phyloP scores from a whole-genome alignment of 371 early-diverging fungal species.

The Mucor sp. region DNA sequence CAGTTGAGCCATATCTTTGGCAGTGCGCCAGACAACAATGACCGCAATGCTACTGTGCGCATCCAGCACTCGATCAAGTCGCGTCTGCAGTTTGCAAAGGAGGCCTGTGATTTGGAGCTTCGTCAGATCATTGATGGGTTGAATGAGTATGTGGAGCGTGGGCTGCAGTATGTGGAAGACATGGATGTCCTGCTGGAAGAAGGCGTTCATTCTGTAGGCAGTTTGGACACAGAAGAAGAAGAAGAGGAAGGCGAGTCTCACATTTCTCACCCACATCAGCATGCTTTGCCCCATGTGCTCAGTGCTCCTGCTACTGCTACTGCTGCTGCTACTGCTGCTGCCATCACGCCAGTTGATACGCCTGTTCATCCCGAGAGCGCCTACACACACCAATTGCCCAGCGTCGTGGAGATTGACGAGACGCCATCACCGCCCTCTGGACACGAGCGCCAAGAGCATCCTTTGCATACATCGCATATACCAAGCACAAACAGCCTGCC shows the following conservation, averaged over 20 bases:
- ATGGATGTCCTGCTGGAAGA: constrained; percentile 34
- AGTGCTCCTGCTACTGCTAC: too few relatives aligned
- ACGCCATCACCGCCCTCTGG: background rate
- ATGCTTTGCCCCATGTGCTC: background rate
- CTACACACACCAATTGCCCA: constrained; percentile 7
- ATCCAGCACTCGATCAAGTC: constrained; percentile 44
- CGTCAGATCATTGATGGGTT: constrained; percentile 70
- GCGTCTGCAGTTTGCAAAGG: constrained; percentile 44
- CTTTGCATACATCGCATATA: background rate
- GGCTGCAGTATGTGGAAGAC: constrained; percentile 63
- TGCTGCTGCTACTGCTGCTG: too few relatives aligned
- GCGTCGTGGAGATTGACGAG: constrained; percentile 21
- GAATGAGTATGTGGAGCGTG: constrained; percentile 71
- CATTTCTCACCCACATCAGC: background rate
- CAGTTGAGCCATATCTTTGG: constrained; percentile 27
- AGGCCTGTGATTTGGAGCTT: constrained; percentile 49
- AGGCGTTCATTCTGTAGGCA: constrained; percentile 18
- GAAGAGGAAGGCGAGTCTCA: background rate
- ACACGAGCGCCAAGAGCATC: background rate
- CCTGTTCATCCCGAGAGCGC: background rate
- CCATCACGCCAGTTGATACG: background rate
- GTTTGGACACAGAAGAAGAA: constrained; percentile 28
- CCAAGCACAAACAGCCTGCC: constrained; percentile 20
- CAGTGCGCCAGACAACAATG: constrained; percentile 1
- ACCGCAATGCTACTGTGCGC: constrained; percentile 8